Evolutionary conservation across 139 green algal genomes (phyloP), one percentile per base, ranked within the genome.

Genomic region (Chlorella ohadii): DNA sequence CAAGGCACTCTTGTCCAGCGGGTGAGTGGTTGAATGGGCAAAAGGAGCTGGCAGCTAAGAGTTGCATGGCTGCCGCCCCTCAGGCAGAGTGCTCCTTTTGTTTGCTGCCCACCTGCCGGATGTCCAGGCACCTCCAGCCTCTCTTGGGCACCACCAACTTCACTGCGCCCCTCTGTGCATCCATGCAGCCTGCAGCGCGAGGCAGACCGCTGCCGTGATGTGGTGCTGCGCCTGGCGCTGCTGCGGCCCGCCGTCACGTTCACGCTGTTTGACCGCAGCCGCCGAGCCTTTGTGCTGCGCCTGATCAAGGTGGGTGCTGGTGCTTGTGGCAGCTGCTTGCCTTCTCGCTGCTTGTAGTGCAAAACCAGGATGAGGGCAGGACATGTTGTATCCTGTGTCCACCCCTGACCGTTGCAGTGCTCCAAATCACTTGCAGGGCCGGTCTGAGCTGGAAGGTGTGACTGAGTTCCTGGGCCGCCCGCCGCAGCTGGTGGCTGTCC

Each of bases 241-340:
- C 41, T 90, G n/a, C 78, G 72, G 28, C 85, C 88, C 25, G 39
- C 59, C 12, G 67, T 89, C 19, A 72, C 38, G 7, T 89, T 91
- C 71, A 78, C 66, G 11, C 59, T 90, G 6, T 78, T 73, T 33
- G 87, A 85, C 34, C 34, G n/a, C 17, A 38, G n/a, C 25, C n/a
- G 34, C 28, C 41, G 56, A 4, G 57, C 34, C 44, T 78, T 78
- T 34, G 11, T 89, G 16, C 27, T 87, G 28, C 61, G 63, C 31
- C 63, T 86, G 7, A 2, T 72, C 12, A 79, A 83, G 82, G 88
- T 83, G 59, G 25, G 70, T 51, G 67, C 67, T 55, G 34, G 67
- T 36, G 63, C 20, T 36, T 68, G 4, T 16, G 16, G 59, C 28
- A 16, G 12, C 59, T 33, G 31, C 5, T 1, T 66, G 6, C n/a